Base-by-base conservation (phyloP, 768 basidiomycete species). In the Chalciporus chontae region DNA sequence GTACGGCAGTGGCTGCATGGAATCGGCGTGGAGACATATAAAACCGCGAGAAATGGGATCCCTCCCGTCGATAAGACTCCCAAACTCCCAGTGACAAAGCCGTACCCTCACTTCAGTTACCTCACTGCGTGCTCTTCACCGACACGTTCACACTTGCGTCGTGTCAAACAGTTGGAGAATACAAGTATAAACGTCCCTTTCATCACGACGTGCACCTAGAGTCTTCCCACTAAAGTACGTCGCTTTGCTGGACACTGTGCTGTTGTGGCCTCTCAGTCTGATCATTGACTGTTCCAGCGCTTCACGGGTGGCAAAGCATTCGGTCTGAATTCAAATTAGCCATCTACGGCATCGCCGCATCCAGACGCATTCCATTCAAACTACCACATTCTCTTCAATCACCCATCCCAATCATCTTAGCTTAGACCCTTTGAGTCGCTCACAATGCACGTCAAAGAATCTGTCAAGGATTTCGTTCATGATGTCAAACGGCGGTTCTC, bases 401-500 rank as follows among this genome's bases (percentile, higher is more conserved):
- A n/a, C 41, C 27, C 9, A 50, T 34, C 9, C 45, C 10, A 32
- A 26, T 19, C 11, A 19, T 7, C 11, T 11, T 38, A n/a, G 17
- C 14, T 29, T 48, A n/a, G n/a, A n/a, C n/a, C n/a, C n/a, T 31
- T 27, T 3, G 2, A 10, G 17, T 29, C 36, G 15, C 39, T 23
- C 24, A 41, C 45, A 18, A 68, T 69, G 68, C 66, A 69, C 23
- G 63, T 67, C 58, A 65, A 63, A 43, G 56, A 60, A 15, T 54
- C 61, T 0, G 64, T 68, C 38, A 64, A 59, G 21, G 64, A 58
- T 0, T 57, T 68, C 19, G 60, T 68, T 11, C 58, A 69, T 10
- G 66, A 62, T 11, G 62, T 70, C 26, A 69, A 68, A 44, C 67
- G 60, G 45, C 66, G 45, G 43, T 57, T 68, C 17, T 70, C 68